phyloP scores from a whole-genome alignment of 2,329 filamentous ascomycete genomes.

The Cytospora piceae region DNA sequence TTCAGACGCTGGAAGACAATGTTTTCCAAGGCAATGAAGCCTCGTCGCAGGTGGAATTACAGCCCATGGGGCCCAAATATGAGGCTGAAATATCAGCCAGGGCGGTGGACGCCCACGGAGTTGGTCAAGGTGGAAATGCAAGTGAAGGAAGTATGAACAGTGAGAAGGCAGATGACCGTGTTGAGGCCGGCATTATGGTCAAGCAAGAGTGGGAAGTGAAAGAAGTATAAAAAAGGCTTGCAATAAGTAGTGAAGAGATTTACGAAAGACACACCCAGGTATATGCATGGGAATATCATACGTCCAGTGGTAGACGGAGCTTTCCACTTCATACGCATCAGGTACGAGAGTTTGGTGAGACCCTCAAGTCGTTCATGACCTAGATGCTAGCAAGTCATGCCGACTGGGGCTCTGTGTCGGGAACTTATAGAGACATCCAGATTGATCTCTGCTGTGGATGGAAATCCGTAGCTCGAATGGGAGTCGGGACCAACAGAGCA shows the following conservation, averaged over 20 bases:
- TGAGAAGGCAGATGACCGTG: neutral
- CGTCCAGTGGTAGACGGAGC: too few species aligned
- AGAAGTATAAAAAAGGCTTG: neutral
- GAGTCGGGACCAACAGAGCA: too few species aligned
- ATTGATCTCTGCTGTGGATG: too few species aligned
- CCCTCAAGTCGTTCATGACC: too few species aligned
- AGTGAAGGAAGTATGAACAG: neutral
- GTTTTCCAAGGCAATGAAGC: neutral
- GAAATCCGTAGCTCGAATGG: too few species aligned
- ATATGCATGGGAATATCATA: too few species aligned
- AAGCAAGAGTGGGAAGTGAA: slow-evolving; percentile 6
- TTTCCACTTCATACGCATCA: too few species aligned
- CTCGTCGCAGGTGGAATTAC: neutral
- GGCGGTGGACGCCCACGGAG: neutral
- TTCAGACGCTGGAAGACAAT: neutral
- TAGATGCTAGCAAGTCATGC: too few species aligned
- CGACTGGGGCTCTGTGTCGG: too few species aligned
- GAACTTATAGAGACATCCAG: too few species aligned
- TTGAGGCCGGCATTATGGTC: neutral
- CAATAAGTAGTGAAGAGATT: neutral
- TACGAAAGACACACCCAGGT: too few species aligned
- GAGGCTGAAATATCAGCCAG: neutral
- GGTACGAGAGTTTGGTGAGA: too few species aligned
- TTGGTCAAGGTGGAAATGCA: neutral
- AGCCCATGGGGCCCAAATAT: neutral